Evolutionary conservation across 2,329 filamentous ascomycete species (phyloP), one percentile per base, ranked within the genome.

Genomic region (Paramyrothecium sp.): DNA sequence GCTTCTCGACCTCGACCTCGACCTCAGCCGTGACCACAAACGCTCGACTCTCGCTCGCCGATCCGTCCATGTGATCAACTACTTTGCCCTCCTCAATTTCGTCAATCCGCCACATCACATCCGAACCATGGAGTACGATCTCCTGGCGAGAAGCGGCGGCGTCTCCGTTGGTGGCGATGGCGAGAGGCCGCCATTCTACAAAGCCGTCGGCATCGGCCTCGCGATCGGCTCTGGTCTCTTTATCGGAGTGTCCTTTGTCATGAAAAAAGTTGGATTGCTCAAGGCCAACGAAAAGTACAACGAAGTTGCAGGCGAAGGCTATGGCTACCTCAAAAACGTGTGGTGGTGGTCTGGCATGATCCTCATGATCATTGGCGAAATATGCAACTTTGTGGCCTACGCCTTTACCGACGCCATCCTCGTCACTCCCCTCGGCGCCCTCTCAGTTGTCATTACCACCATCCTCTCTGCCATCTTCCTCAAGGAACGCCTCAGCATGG

Each of bases 321-420:
- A 98, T 73, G 93, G 94, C 60, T 99, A 98, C 72, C 85, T 99
- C 66, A 97, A 96, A 78, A 98, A 98, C 69, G 81, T 81, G 20
- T 97, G 85, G 79, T 99, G 95, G 95, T 99, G 95, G 95, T 74
- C 79, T 2, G 95, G 95, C 65, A 98, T 99, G 95, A 92, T 80
- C 0, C 82, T 98, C 58, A 98, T 99, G 95, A 97, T 98, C 65
- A 67, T 98, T 48, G 95, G 95, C 65, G 95, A 99, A 75, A 86
- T 97, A 56, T 96, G 92, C 84, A 99, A 99, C 76, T 96, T 98
- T 72, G 91, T 94, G 71, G 95, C 95, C 55, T 98, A 98, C 71
- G 91, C 92, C 56, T 98, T 98, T 67, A 95, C 95, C 61, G 95
- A 98, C 73, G 94, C 94, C 59, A 97, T 98, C 65, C 79, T 98